Evolutionary conservation across 1,284 basidiomycete species (phyloP).

Genomic region (Cryptococcus neoformans): DNA sequence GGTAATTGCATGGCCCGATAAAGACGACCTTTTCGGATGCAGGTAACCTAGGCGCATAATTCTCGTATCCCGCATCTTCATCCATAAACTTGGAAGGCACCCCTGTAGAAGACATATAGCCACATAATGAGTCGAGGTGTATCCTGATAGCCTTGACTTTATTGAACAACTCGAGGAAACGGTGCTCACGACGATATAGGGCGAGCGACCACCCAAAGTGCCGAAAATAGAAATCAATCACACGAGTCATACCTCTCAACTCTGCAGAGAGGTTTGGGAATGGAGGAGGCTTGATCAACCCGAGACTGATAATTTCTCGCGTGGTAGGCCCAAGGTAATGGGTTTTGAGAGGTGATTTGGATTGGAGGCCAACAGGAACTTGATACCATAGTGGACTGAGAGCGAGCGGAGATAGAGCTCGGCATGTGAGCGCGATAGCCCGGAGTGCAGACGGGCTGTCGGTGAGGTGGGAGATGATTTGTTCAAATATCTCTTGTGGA

Average conservation of each 20-base stretch:
- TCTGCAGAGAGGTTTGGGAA: neutral
- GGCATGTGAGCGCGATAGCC: neutral
- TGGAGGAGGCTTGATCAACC: neutral
- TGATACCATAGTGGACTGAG: neutral
- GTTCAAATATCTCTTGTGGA: neutral
- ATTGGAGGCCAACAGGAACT: neutral
- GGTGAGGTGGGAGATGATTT: neutral
- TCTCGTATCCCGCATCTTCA: neutral
- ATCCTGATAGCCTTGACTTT: neutral
- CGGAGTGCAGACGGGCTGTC: neutral
- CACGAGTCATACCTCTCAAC: neutral
- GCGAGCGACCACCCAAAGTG: constrained; percentile 1
- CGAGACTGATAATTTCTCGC: neutral
- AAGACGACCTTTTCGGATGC: constrained; percentile 1
- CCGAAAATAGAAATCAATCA: constrained; percentile 2
- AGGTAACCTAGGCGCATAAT: neutral
- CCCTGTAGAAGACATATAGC: neutral
- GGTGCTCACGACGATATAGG: constrained; percentile 1
- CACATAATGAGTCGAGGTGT: constrained; percentile 1
- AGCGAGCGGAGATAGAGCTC: neutral
- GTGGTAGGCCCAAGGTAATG: constrained; percentile 1
- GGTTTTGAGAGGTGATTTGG: neutral
- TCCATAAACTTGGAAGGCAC: neutral
- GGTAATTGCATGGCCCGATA: neutral
- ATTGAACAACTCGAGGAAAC: neutral